Base-by-base conservation (phyloP, 2,329 filamentous ascomycete species). In the Ophiostoma triangulosporum region DNA sequence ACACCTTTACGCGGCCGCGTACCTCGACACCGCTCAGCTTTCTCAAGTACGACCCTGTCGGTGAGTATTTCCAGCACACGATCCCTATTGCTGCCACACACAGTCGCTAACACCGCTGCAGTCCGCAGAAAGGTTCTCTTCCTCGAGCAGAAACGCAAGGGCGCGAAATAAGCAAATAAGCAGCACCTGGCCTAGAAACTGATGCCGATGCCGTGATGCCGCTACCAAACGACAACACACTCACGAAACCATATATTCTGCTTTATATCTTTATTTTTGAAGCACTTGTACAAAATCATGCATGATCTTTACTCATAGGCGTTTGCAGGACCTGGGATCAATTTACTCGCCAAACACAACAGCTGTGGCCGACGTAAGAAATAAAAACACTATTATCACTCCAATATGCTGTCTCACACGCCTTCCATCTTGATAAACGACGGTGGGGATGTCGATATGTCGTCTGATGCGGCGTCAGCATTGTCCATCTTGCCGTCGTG, bases 21-120 rank as follows among this genome's bases (percentile, higher is more conserved):
- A 78, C 80, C 29, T 77, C 89, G 58, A 76, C 84, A 45, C 90
- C 94, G 54, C 79, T 98, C 71, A 94, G 89, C 73, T 93, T 98
- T 88, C 74, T 98, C 63, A 98, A 98, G 75, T 98, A 98, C 71
- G 93, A 98, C 67, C 93, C 93, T 40, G 90, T 98, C 60, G 84
- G 88, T 95, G 81, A 20, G 46, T 35, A 6, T 17, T n/a, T 4
- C 6, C 20, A n/a, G 17, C 5, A 22, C n/a, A 31, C 26, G 3
- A 46, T 20, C 3, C 15, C 14, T 4, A 3, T 6, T 24, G 15
- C 26, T 29, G 15, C 15, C 15, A 4, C 5, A 15, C 24, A 12
- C 43, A 29, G 43, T 46, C 24, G 29, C 46, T 48, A 32, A 48
- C 17, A 6, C 24, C n/a, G 12, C 15, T 32, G 29, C 62, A 94